Evolutionary conservation across 179 eudicot species (phyloP), one percentile per base, ranked within the genome.

Genomic region (Silene coronaria): DNA sequence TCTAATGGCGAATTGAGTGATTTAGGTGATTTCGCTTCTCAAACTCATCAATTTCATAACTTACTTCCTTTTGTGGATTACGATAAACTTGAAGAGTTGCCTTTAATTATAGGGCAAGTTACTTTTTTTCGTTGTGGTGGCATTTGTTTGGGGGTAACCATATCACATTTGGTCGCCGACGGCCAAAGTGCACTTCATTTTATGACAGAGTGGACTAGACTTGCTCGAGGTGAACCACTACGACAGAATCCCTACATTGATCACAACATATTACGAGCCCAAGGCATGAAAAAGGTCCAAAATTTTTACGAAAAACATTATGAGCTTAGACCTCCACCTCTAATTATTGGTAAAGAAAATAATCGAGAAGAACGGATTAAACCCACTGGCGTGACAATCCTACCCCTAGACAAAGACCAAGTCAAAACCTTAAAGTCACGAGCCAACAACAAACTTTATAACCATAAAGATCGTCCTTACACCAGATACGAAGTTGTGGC

Each of bases 401-500:
- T 84, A 21, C 74, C 81, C n/a, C 68, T 85, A 7, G 60, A 82
- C 13, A 84, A 78, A 64, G 66, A 79, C 24, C 86, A 82, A n/a
- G 79, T 87, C 14, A 77, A 80, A 19, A 77, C 38, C 21, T 77
- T 87, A 7, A 84, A 73, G 72, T 74, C 61, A 19, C 24, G 10
- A 5, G 86, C 85, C 55, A 84, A 85, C 6, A 21, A 42, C 5
- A 68, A 8, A 5, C 16, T 14, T 10, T 30, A 34, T 0, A 23
- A 0, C 5, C 28, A 46, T 2, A 32, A 12, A 48, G 19, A 10
- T 0, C 72, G 42, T 0, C 63, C 79, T 45, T 87, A 86, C 22
- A 84, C 69, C 26, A 84, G 90, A 2, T 86, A 82, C 45, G 86
- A 86, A 55, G 88, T 80, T 14, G 82, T 87, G 19, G 65, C 89